Evolutionary conservation across 768 basidiomycete genomes (phyloP).

Genomic region (Xerocomus brunneocitrinus): DNA sequence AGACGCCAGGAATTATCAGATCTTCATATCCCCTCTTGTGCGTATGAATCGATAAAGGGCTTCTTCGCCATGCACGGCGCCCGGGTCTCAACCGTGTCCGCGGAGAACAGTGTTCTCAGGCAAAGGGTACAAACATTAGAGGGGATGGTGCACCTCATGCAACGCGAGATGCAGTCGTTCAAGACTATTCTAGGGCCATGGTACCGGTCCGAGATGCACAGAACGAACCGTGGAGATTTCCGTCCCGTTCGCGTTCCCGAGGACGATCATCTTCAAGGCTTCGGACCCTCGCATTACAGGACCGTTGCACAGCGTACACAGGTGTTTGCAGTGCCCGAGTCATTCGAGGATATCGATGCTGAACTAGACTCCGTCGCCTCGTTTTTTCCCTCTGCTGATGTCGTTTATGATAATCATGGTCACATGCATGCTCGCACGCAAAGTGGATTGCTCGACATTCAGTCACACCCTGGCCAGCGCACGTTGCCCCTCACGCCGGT

Average conservation of each 20-base stretch:
- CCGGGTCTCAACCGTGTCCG: conserved; percentile 41
- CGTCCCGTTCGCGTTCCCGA: conserved; percentile 11
- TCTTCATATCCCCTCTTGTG: conserved; percentile 41
- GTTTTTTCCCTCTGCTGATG: conserved; percentile 26
- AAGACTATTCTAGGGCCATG: conserved; percentile 64
- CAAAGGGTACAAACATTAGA: conserved; percentile 58
- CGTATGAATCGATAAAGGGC: conserved; percentile 59
- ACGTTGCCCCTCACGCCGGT: conserved; percentile 36
- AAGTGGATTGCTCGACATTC: conserved; percentile 19
- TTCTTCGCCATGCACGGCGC: conserved; percentile 46
- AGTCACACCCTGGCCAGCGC: conserved; percentile 19
- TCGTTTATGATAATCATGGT: conserved; percentile 19
- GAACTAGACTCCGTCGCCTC: conserved; percentile 25
- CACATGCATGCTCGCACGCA: conserved; percentile 14
- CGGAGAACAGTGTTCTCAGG: conserved; percentile 64
- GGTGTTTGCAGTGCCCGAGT: conserved; percentile 11
- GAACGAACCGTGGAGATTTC: conserved; percentile 12
- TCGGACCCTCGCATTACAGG: conserved; percentile 20
- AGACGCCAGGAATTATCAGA: conserved; percentile 32
- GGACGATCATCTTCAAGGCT: conserved; percentile 7
- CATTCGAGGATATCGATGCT: conserved; percentile 16
- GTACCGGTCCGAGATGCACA: conserved; percentile 40
- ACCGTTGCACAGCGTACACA: conserved; percentile 11
- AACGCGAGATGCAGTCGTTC: conserved; percentile 52
- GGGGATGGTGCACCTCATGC: conserved; percentile 44